Percentiles rank a stretch among this genome's conserved stretches.
Conservation (phyloP, 1,139 yeast species). For the Debaryomyces udenii region DNA sequence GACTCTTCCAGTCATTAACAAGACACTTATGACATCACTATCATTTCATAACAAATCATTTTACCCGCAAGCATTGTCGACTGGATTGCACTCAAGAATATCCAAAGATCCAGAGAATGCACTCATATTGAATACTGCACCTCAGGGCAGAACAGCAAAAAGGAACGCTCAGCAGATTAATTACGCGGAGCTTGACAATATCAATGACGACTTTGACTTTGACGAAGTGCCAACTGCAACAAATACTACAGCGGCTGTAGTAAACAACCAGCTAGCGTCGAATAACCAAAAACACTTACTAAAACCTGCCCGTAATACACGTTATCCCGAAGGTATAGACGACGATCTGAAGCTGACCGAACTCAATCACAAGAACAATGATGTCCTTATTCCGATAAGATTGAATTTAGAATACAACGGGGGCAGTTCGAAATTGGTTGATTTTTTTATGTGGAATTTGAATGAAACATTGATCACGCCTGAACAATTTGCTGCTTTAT, state of each 20-base stretch:
- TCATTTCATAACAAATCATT: conserved; percentile 27
- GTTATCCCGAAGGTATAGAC: conserved; percentile 29
- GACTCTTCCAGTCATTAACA: too few relatives aligned
- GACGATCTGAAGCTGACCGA: conserved; percentile 30
- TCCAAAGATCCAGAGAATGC: conserved; percentile 63
- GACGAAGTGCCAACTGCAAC: conserved; percentile 52
- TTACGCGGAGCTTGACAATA: conserved; percentile 74
- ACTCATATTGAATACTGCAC: conserved; percentile 65
- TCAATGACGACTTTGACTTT: conserved; percentile 66
- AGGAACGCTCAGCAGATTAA: conserved; percentile 73
- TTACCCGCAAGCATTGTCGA: conserved; percentile 74
- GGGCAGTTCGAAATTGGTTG: conserved; percentile 63
- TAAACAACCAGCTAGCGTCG: conserved; percentile 28
- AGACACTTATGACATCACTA: conserved; percentile 15
- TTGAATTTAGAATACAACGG: conserved; percentile 72
- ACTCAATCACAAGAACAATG: conserved; percentile 34
- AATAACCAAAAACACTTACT: conserved; percentile 35
- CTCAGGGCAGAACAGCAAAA: conserved; percentile 77
- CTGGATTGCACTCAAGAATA: conserved; percentile 69
- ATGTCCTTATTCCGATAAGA: conserved; percentile 74
- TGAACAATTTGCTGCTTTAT: conserved; percentile 75
- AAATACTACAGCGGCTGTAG: conserved; percentile 21
- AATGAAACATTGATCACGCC: conserved; percentile 82
- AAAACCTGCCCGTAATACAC: conserved; percentile 39
- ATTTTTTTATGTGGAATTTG: conserved; percentile 87